Base-by-base conservation (phyloP, 345 rosid species). In the Eucalyptus curtisii region DNA sequence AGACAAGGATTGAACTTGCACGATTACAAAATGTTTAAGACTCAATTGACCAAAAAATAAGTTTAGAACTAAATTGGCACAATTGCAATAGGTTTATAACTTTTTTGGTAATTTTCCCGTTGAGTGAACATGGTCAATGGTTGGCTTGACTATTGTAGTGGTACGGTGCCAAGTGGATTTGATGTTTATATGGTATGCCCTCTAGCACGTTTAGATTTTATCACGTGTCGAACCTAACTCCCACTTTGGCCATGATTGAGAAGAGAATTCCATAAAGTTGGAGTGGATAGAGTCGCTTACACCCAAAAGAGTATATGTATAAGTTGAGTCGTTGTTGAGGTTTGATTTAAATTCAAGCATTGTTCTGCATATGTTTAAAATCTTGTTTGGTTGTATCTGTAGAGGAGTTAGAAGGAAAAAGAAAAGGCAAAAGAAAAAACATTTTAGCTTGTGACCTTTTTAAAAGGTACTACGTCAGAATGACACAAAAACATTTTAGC, bases 1-100 rank as follows among this genome's bases (percentile, higher is more conserved):
- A 2, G 9, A 52, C 0, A 52, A 52, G 0, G 0, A 52, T 0
- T 7, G 1, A 52, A 50, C 4, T 50, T 0, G 22, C 53, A 50
- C 8, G 15, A 50, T 50, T 50, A 2, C 0, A 50, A 16, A 1
- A 50, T 0, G 9, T 50, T 50, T 17, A 50, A 50, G 20, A 50
- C 2, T 50, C 1, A 50, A 50, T 50, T 50, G 0, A 17, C 8
- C 4, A 1, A 50, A 50, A 50, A 50, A 50, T 2, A 16, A 49
- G 7, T 16, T 50, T 7, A 7, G 4, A 50, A 50, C 0, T 50
- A 0, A 50, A 50, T 50, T 17, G 1, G 0, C 0, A 50, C 2
- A 17, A 50, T 50, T 50, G 0, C 1, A 7, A 50, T 50, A 17
- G 0, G 0, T 50, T 50, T 17, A 50, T 17, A 50, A 50, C 22